Base-by-base conservation (phyloP, 805 yeast genomes). In the Wickerhamia fluorescens region DNA sequence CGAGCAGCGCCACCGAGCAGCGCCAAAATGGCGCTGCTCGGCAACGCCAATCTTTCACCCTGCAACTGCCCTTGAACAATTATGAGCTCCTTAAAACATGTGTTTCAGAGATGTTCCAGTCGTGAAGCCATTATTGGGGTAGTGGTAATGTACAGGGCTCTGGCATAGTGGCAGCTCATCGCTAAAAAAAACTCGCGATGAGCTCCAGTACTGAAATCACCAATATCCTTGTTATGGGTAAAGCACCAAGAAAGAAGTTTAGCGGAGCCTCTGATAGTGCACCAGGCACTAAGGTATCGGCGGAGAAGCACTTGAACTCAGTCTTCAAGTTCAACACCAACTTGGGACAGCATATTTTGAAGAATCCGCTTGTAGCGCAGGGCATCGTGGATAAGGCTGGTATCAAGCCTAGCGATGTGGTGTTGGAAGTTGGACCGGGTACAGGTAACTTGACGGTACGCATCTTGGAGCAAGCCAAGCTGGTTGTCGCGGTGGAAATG, bases 401-500 rank as follows among this genome's bases (percentile, higher is more conserved):
- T 21, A 81, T 92, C 31, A 81, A 77, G 46, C 96, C 97, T 3
- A 79, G 94, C 17, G 98, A 92, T 51, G 75, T 77, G 6, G 97
- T 92, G 2, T 66, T 92, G 23, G 98, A 92, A 63, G 95, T 92
- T 29, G 98, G 98, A 47, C 98, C 98, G 3, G 98, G 98, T 75
- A 92, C 98, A 0, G 98, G 98, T 64, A 92, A 92, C 49, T 68
- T 92, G 59, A 92, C 98, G 0, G 94, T 89, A 20, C 70, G 94
- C 37, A 92, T 92, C 20, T 58, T 92, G 31, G 96, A 89, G 45
- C 81, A 87, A 54, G 97, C 96, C 0, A 70, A 84, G 33, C 87
- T 85, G 45, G 96, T 89, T n/a, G 73, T 85, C 27, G 98, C 97
- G 0, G 92, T 84, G 30, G 98, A 92, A 62, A 88, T 88, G 86